Base-by-base conservation (phyloP, 345 rosid genomes). In the Ailanthus altissimus region DNA sequence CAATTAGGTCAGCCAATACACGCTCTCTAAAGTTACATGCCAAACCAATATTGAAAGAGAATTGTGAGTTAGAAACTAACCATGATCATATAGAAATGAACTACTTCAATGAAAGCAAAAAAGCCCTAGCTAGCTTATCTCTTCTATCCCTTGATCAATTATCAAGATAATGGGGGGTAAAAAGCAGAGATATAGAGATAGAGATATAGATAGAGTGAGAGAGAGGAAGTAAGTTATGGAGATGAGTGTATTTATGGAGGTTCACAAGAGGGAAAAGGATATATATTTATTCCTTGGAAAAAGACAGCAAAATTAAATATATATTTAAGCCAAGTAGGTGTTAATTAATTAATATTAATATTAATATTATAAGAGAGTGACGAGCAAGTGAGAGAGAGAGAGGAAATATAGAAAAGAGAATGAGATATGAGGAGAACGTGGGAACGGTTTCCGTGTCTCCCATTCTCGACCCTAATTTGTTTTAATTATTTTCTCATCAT, bases 391-490 rank as follows among this genome's bases (percentile, higher is more conserved):
- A 36, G 75, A 73, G 58, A 72, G 80, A 67, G 38, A 28, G 69
- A 36, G 72, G 64, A 60, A n/a, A 68, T 61, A 70, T 68, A 68
- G 23, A 45, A 78, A 75, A 65, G 67, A 68, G 67, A 83, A 83
- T 75, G 75, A 76, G 82, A 82, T 80, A 81, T 74, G 89, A 84
- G 82, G 80, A 80, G 95, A 94, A 94, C 97, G 96, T 91, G 98
- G 92, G 90, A 63, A 86, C 83, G 89, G 98, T 90, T 91, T 85
- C 91, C 82, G 85, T 90, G 97, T 91, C 97, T 88, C 91, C 90
- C 90, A 87, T 86, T 83, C 64, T 78, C 64, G 70, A 42, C 69
- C 3, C 38, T 3, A 58, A 49, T 38, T 47, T 42, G 80, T 83
- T 85, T 85, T 81, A 83, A 84, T 83, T 81, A 83, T 75, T 81